Evolutionary conservation across 2,329 filamentous ascomycete genomes (phyloP).

Genomic region (Coniochaeta sp.): DNA sequence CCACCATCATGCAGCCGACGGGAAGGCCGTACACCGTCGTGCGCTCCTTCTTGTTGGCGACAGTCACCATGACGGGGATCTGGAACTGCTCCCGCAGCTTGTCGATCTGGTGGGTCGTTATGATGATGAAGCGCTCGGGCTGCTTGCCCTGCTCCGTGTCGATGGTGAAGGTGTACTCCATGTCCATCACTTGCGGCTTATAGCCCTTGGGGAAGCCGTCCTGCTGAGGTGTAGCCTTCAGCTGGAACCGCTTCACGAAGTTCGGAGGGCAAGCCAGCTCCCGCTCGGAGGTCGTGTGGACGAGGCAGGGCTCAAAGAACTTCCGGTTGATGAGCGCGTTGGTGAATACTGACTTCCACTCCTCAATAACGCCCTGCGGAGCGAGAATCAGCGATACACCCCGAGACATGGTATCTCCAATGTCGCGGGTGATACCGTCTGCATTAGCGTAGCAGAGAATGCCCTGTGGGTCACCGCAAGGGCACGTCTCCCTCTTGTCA

Average conservation of each 20-base stretch:
- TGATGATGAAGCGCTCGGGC: constrained; percentile 15
- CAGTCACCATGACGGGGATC: constrained; percentile 5
- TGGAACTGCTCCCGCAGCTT: constrained; percentile 12
- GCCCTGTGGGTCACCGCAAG: constrained; percentile 12
- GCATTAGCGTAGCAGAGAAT: constrained; percentile 17
- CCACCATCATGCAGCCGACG: constrained; percentile 15
- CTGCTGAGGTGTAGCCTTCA: constrained; percentile 6
- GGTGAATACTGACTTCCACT: constrained; percentile 14
- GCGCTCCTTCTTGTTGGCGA: constrained; percentile 1
- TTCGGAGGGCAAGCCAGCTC: constrained; percentile 10
- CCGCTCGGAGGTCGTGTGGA: constrained; percentile 3
- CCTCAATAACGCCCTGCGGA: constrained; percentile 12
- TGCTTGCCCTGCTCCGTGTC: constrained; percentile 10
- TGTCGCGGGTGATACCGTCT: constrained; percentile 10
- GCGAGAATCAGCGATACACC: constrained; percentile 13
- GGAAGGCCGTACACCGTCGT: constrained; percentile 13
- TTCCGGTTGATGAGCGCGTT: constrained; percentile 6
- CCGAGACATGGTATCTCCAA: constrained; percentile 12
- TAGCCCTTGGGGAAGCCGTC: constrained; percentile 8
- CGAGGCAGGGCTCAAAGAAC: constrained; percentile 13
- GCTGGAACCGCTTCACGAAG: constrained; percentile 11
- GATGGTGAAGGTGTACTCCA: constrained; percentile 4
- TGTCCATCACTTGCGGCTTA: constrained; percentile 6
- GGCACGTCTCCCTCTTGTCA: constrained; percentile 4
- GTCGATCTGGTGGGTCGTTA: constrained; percentile 11